Evolutionary conservation across 2,329 filamentous ascomycete genomes (phyloP), one percentile per base, ranked within the genome.

Genomic region (Dactylellina cionopaga): DNA sequence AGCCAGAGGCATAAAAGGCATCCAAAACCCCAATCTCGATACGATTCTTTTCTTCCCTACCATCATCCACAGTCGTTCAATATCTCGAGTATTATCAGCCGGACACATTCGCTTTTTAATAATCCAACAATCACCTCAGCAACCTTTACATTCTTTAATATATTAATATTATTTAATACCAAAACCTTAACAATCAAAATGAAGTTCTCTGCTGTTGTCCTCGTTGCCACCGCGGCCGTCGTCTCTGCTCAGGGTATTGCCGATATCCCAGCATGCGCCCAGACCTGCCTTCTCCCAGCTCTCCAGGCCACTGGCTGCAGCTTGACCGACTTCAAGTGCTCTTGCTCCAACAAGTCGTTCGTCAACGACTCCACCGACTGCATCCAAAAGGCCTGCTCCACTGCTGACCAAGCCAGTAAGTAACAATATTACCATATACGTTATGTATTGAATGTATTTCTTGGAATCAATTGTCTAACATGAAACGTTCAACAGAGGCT

Each of bases 151-250:
- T 60, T 72, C 68, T 72, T 58, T 68, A 59, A 59, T 58, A 66
- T 49, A 37, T 59, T 59, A 41, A 59, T 33, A 54, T 65, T 56
- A 63, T 43, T 41, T 59, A 54, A 72, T 59, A 44, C 49, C 24
- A 51, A 65, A 72, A 56, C 49, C 33, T 31, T 39, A 64, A 63
- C 56, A 74, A 37, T 59, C 66, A 74, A 71, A 75, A 77, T 76
- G 76, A 77, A 77, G 66, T 63, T 74, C 72, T 75, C 70, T 55
- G 54, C 69, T 62, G 39, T 75, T 56, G 65, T 63, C 60, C 27
- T 76, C 59, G 64, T 66, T 64, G 58, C 70, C 62, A 13, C 74
- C 66, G 68, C 64, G 49, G 75, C 75, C 47, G 43, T 65, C 68
- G 69, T 58, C 62, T 76, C 74, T 27, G 74, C 75, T 49, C 75